phyloP scores from a whole-genome alignment of 2,329 filamentous ascomycete species.

The Pyrenophora graminea region DNA sequence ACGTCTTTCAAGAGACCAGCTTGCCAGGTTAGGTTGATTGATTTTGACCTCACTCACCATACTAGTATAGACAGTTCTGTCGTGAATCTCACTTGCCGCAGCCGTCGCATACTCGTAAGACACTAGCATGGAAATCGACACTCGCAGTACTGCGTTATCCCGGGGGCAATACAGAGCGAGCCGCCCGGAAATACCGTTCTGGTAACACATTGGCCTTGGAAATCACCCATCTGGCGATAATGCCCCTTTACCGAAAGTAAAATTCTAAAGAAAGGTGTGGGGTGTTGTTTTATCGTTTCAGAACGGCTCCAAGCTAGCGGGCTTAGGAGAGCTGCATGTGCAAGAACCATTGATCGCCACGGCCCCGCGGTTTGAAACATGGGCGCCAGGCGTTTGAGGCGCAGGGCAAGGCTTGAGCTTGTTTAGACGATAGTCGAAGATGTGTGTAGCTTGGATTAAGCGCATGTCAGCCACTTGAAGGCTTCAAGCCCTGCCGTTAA shows the following conservation, averaged over 20 bases:
- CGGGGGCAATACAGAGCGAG: not conserved
- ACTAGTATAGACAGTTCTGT: not conserved
- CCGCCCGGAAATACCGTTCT: not conserved
- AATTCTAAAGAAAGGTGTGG: constrained; percentile 28
- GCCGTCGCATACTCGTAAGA: not conserved
- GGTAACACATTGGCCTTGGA: constrained; percentile 2
- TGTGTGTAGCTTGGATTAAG: not conserved
- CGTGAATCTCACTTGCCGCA: constrained; percentile 3
- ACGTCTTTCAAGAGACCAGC: not conserved
- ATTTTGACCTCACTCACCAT: not conserved
- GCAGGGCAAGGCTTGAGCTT: constrained; percentile 1
- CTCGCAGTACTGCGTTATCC: not conserved
- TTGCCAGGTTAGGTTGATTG: not conserved
- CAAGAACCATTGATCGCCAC: constrained; percentile 20
- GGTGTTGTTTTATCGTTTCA: constrained; percentile 23
- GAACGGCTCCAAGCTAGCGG: constrained; percentile 14
- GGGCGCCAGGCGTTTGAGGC: constrained; percentile 15
- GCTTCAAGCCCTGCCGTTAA: not conserved
- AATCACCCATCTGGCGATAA: constrained; percentile 1
- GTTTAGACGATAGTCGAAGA: not conserved
- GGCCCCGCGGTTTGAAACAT: constrained; percentile 9
- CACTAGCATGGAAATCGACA: not conserved
- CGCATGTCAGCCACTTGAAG: not conserved
- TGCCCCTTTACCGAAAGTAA: constrained; percentile 20
- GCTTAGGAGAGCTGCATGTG: constrained; percentile 8